These are phyloP conservation scores for Calocybe gangraenosa DNA, from an alignment of 768 basidiomycete genomes.

Conservation along the genomic window DNA sequence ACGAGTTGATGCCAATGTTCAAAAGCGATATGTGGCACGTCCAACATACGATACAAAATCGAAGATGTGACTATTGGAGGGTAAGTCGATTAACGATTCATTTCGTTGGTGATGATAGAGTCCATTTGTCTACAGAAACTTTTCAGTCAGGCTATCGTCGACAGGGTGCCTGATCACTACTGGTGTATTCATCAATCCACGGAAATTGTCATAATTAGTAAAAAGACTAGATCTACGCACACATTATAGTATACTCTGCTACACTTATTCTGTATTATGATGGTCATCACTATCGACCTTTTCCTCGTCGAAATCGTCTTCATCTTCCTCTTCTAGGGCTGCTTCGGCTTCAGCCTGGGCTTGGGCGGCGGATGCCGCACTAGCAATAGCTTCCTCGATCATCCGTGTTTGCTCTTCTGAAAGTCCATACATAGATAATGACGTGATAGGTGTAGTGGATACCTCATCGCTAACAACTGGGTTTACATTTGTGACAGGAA, in stretches of 20 bases:
- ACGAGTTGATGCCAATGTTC: constrained; percentile 43
- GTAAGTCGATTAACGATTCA: constrained; percentile 10
- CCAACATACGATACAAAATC: constrained; percentile 35
- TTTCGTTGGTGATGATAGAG: neutral
- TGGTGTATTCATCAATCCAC: constrained; percentile 14
- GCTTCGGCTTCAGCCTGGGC: constrained; percentile 79
- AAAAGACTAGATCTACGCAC: constrained; percentile 4
- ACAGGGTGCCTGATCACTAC: neutral
- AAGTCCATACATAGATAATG: constrained; percentile 64
- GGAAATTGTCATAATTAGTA: constrained; percentile 11
- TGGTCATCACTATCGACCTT: constrained; percentile 38
- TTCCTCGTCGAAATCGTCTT: constrained; percentile 43
- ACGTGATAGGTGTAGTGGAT: constrained; percentile 23
- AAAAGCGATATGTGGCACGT: constrained; percentile 42
- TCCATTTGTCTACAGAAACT: neutral
- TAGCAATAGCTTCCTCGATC: constrained; percentile 71
- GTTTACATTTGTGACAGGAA: neutral
- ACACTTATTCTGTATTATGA: constrained; percentile 19
- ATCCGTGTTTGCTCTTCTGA: constrained; percentile 69
- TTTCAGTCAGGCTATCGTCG: too few species aligned
- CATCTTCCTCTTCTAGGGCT: constrained; percentile 67
- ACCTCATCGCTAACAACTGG: constrained; percentile 10
- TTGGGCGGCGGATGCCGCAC: constrained; percentile 69
- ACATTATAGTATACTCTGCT: constrained; percentile 1
- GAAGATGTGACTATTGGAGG: constrained; percentile 44